Evolutionary conservation across 345 rosid species (phyloP), one percentile per base, ranked within the genome.

Genomic region (Eutrema heterophyllum): DNA sequence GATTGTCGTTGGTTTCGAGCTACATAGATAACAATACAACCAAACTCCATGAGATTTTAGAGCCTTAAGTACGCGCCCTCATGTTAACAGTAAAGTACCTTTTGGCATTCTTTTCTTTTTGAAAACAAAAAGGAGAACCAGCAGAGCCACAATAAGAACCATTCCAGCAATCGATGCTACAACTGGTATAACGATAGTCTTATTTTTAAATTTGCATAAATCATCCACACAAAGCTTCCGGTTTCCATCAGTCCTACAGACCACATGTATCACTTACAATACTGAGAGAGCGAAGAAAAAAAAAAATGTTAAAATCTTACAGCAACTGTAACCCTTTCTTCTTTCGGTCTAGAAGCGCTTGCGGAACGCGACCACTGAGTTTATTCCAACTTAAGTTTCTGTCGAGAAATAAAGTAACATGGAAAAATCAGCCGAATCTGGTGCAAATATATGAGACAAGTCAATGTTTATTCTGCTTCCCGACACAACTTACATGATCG

Each of bases 371-470:
- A 53, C 85, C 87, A 18, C 57, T 24, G 15, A 80, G 75, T 14
- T 64, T 55, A 68, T 84, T 82, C 56, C 73, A 61, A 29, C 55
- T 10, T 69, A 82, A 65, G 45, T 84, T 73, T 57, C 87, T 84
- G 65, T 21, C 46, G 1, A 18, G n/a, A 49, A 5, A 46, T 10
- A 4, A 48, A 41, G 13, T 14, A 15, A 7, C 10, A 32, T 33
- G 32, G 1, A 18, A 0, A 24, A 11, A n/a, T 24, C 5, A 39
- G 24, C 7, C 2, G 15, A 1, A 6, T 4, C 27, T 39, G 14
- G n/a, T 13, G 9, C 10, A 41, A 3, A 21, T 1, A 36, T 18
- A 7, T 13, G 13, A 7, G 21, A 18, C 21, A 18, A 18, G 21
- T 18, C 21, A 18, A 18, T 18, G 21, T 18, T 18, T 18, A 18